A percentile compares a stretch with the other conserved stretches of the same genome.
phyloP scores from a whole-genome alignment of 371 early-diverging fungal genomes.

The Haplosporangium sp. region DNA sequence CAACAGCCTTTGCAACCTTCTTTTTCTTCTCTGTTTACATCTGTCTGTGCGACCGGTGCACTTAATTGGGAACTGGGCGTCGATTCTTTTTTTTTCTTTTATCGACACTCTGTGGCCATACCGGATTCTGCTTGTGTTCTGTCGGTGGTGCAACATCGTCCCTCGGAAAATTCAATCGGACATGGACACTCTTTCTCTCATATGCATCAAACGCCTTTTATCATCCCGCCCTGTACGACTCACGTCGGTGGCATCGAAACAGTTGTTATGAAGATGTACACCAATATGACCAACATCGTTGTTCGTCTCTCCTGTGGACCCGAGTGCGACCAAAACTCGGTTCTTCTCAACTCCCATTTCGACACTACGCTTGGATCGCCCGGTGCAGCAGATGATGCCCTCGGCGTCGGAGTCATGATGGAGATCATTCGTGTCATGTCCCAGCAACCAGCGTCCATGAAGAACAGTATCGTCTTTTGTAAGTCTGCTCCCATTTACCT shows the following conservation, averaged over 20 bases:
- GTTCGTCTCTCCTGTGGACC: constrained; percentile 77
- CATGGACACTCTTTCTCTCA: background rate
- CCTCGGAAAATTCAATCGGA: too few relatives aligned
- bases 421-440: constrained; percentile 75
- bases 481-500: constrained; percentile 26
- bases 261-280: constrained; percentile 75
- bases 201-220: too few relatives aligned
- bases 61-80: too few relatives aligned
- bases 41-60: too few relatives aligned
- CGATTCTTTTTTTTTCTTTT: too few relatives aligned
- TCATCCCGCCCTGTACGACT: too few relatives aligned
- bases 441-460: constrained; percentile 56
- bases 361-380: constrained; percentile 74
- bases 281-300: constrained; percentile 78
- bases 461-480: constrained; percentile 70
- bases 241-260: too few relatives aligned
- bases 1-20: too few relatives aligned
- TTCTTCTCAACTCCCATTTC: constrained; percentile 78
- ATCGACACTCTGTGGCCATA: background rate
- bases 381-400: constrained; percentile 77
- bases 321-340: constrained; percentile 69
- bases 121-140: too few relatives aligned
- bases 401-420: constrained; percentile 78
- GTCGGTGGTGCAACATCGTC: too few relatives aligned
- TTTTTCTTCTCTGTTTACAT: too few relatives aligned